Base-by-base conservation (phyloP, 768 basidiomycete species). In the Jaapia argillacea region DNA sequence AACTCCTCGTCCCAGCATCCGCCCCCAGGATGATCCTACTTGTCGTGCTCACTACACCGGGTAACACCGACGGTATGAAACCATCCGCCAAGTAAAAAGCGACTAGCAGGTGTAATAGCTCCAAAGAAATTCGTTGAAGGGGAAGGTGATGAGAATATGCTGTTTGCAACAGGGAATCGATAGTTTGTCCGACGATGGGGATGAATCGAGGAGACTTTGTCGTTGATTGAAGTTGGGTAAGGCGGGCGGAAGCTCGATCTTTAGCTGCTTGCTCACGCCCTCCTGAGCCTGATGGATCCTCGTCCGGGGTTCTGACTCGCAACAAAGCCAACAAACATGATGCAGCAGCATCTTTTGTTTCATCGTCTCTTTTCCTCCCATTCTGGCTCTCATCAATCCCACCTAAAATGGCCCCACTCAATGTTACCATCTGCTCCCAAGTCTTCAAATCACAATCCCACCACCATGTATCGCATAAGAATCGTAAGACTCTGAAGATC, bases 401-500 rank as follows among this genome's bases (percentile, higher is more conserved):
- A 16, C 79, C 79, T 4, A 86, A 58, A 24, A 84, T 67, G 13
- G 81, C 73, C 26, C 75, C 74, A 49, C 70, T 82, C 13, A 89
- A 66, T 68, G 80, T 83, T 58, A 93, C 87, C 21, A 91, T 64
- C 54, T 96, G 90, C 54, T 85, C 81, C 91, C 91, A 93, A 22
- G 78, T 60, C 43, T 68, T 67, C 27, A 75, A 40, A 37, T 88
- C 86, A 56, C 81, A 81, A 16, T 68, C 66, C 85, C 85, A 87
- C 87, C 89, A 92, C 82, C 87, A 89, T n/a, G 69, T 64, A 16
- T 78, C 70, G 49, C 73, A 77, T 21, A 97, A 67, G 1, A 72
- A 51, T 2, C 65, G 57, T 24, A 94, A 64, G 10, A 74, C 64
- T 21, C 67, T 52, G 46, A 96, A 67, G 18, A 91, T 60, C 43